These are phyloP conservation scores for Trifolium dubium DNA, from an alignment of 306 rosid genomes.

Conservation along the genomic window DNA sequence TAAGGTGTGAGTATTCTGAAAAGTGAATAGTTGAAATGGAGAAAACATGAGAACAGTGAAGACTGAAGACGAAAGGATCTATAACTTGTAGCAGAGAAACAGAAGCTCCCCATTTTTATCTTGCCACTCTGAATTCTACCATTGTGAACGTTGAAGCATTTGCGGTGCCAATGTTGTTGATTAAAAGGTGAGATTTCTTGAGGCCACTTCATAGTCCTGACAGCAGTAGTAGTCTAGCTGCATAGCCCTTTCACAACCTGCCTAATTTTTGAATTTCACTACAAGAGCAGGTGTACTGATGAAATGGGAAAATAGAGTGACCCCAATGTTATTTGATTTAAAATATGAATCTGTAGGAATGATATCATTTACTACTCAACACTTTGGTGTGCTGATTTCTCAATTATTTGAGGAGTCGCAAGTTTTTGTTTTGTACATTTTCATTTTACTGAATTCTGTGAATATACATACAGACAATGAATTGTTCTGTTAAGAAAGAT, in stretches of 20 bases:
- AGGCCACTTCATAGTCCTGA: constrained; percentile 14
- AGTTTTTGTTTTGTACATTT: too few species aligned
- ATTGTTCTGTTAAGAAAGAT: background rate
- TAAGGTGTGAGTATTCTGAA: constrained; percentile 31
- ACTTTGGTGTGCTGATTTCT: background rate
- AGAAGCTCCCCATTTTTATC: constrained; percentile 7
- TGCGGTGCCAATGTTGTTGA: constrained; percentile 8
- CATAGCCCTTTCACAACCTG: constrained; percentile 27
- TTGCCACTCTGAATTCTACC: constrained; percentile 25
- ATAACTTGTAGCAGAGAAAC: constrained; percentile 24
- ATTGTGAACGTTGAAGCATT: constrained; percentile 5
- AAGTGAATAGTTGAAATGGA: constrained; percentile 44
- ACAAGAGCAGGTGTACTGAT: constrained; percentile 14
- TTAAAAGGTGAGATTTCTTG: constrained; percentile 4
- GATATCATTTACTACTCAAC: constrained; percentile 11
- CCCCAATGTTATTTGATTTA: constrained; percentile 13
- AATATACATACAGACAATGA: background rate
- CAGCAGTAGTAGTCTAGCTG: constrained; percentile 11
- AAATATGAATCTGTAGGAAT: constrained; percentile 11
- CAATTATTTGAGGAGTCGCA: too few species aligned
- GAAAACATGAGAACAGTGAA: constrained; percentile 30
- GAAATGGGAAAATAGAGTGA: constrained; percentile 19
- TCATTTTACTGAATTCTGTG: too few species aligned
- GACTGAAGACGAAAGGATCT: constrained; percentile 35
- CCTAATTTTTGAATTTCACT: constrained; percentile 30